Evolutionary conservation across 2,329 filamentous ascomycete genomes (phyloP).

Genomic region (Annulohypoxylon truncatum): DNA sequence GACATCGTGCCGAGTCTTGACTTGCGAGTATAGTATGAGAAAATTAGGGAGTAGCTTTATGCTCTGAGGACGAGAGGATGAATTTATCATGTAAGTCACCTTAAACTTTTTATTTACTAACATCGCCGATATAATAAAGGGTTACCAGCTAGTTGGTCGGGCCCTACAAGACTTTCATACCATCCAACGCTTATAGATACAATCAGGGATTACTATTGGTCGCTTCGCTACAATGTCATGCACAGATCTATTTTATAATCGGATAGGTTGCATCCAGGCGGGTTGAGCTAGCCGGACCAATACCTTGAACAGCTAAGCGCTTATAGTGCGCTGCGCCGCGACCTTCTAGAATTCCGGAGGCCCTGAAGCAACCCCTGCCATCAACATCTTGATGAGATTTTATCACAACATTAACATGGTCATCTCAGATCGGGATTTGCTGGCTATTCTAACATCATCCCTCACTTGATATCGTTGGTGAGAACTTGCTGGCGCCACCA

Average conservation of each 20-base stretch:
- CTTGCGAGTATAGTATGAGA: not conserved
- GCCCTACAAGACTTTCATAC: not conserved
- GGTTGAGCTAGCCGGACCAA: not conserved
- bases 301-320: slow-evolving; percentile 8
- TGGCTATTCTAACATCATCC: slow-evolving; percentile 3
- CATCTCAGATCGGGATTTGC: slow-evolving; percentile 8
- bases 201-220: slow-evolving; percentile 3
- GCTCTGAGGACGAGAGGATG: not conserved
- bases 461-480: not conserved
- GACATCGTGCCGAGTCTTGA: slow-evolving; percentile 25
- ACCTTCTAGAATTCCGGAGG: not conserved
- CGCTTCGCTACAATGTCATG: slow-evolving; percentile 1
- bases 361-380: not conserved
- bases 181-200: not conserved
- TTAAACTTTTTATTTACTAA: not conserved
- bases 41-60: not conserved
- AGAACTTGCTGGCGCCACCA: slow-evolving; percentile 16
- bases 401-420: not conserved
- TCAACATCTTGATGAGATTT: not conserved
- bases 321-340: slow-evolving; percentile 10
- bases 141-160: not conserved
- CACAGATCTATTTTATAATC: slow-evolving; percentile 21
- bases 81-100: slow-evolving; percentile 5
- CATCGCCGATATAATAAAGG: slow-evolving; percentile 13
- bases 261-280: slow-evolving; percentile 24